Evolutionary conservation across 2,329 filamentous ascomycete genomes (phyloP).

Genomic region (Rhexocercosporidium sp.): DNA sequence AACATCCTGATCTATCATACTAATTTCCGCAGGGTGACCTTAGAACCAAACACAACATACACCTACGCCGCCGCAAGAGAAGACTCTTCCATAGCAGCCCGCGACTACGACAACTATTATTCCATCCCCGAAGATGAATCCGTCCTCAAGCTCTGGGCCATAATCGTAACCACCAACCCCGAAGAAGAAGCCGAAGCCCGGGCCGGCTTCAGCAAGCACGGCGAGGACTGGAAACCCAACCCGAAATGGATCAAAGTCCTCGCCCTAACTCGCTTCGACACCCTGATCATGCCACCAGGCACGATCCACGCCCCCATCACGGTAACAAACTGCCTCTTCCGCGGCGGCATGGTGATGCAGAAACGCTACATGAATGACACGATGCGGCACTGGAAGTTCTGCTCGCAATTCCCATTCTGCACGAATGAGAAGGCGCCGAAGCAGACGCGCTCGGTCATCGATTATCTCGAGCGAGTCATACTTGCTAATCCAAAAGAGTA

Average conservation of each 20-base stretch:
- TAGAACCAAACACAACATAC: conserved; percentile 19
- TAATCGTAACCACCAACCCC: conserved; percentile 15
- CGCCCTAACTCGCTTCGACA: conserved; percentile 20
- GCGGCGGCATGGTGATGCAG: conserved; percentile 26
- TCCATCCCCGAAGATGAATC: conserved; percentile 12
- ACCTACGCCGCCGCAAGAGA: neutral
- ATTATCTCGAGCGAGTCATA: conserved; percentile 18
- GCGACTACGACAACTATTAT: conserved; percentile 1
- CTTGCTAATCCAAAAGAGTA: conserved; percentile 13
- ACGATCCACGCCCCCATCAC: conserved; percentile 27
- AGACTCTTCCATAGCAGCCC: neutral
- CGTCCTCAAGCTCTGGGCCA: conserved; percentile 26
- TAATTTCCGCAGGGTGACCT: conserved; percentile 11
- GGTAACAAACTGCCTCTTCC: conserved; percentile 27
- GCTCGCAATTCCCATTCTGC: conserved; percentile 17
- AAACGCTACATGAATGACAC: conserved; percentile 19
- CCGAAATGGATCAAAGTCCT: conserved; percentile 20
- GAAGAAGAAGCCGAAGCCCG: conserved; percentile 16
- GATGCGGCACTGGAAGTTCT: conserved; percentile 20
- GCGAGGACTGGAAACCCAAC: conserved; percentile 17
- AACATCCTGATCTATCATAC: no score
- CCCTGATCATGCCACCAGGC: conserved; percentile 26
- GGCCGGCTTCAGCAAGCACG: conserved; percentile 16
- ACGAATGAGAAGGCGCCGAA: conserved; percentile 24
- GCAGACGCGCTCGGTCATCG: conserved; percentile 19